Evolutionary conservation across 2,329 filamentous ascomycete species (phyloP).

Genomic region (Cladophialophora yegresii): DNA sequence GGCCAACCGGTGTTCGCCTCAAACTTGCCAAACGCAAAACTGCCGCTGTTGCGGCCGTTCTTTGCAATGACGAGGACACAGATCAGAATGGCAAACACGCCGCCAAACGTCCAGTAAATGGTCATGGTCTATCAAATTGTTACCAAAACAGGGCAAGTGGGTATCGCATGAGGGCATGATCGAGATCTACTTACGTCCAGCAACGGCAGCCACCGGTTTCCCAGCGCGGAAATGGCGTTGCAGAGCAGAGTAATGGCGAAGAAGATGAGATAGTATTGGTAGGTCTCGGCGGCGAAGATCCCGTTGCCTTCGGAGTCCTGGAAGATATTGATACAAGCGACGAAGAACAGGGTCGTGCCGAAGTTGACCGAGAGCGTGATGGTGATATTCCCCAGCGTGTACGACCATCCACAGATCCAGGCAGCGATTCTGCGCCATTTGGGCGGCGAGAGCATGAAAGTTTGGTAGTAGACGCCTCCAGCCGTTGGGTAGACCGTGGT

Average conservation of each 20-base stretch:
- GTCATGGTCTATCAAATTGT: slow-evolving; percentile 60
- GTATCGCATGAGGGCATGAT: slow-evolving; percentile 1
- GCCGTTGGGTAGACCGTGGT: slow-evolving; percentile 74
- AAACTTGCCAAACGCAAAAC: slow-evolving; percentile 60
- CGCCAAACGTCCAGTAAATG: slow-evolving; percentile 73
- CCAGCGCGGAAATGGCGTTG: slow-evolving; percentile 46
- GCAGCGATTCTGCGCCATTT: slow-evolving; percentile 65
- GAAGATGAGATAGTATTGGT: slow-evolving; percentile 12
- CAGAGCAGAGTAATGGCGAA: slow-evolving; percentile 5
- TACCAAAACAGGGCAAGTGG: neutral
- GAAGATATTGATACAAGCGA: slow-evolving; percentile 60
- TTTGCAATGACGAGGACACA: slow-evolving; percentile 67
- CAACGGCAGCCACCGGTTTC: slow-evolving; percentile 23
- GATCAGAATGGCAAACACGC: slow-evolving; percentile 66
- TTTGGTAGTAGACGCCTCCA: slow-evolving; percentile 77
- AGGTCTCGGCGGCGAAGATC: slow-evolving; percentile 46
- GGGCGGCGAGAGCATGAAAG: slow-evolving; percentile 69
- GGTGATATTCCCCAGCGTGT: slow-evolving; percentile 76
- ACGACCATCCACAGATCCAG: slow-evolving; percentile 75
- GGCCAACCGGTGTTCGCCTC: slow-evolving; percentile 59
- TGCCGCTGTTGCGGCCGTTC: slow-evolving; percentile 63
- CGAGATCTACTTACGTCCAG: slow-evolving; percentile 61
- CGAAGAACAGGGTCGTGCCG: slow-evolving; percentile 54
- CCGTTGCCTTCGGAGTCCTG: slow-evolving; percentile 50
- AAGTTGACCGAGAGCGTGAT: slow-evolving; percentile 78